phyloP scores from a whole-genome alignment of 345 rosid genomes.

The Iberis pinnata region DNA sequence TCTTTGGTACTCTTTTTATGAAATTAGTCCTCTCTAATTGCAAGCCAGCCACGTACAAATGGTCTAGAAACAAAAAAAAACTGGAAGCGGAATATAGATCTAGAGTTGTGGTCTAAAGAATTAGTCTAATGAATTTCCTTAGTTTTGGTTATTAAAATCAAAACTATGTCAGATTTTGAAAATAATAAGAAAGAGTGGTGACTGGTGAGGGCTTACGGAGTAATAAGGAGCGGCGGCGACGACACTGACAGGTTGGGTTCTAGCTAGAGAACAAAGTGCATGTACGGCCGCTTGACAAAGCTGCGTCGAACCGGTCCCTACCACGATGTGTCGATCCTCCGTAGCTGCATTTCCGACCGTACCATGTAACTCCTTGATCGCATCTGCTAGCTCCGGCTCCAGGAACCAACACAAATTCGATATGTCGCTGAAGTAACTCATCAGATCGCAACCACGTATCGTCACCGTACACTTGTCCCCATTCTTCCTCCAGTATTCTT shows the following conservation, averaged over 20 bases:
- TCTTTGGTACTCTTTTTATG: too few relatives aligned
- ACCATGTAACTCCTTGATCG: constrained; percentile 57
- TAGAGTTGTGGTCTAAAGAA: too few relatives aligned
- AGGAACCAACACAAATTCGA: constrained; percentile 68
- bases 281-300: constrained; percentile 65
- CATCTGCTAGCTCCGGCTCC: constrained; percentile 48
- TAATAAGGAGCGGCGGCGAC: constrained; percentile 88
- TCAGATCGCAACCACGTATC: constrained; percentile 56
- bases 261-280: constrained; percentile 49
- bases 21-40: too few relatives aligned
- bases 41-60: too few relatives aligned
- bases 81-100: too few relatives aligned
- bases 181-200: constrained; percentile 21
- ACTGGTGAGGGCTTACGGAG: constrained; percentile 59
- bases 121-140: too few relatives aligned
- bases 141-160: too few relatives aligned
- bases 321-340: constrained; percentile 48
- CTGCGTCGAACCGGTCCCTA: constrained; percentile 88
- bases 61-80: too few relatives aligned
- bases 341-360: constrained; percentile 56
- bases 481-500: constrained; percentile 55
- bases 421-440: constrained; percentile 77
- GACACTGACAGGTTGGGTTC: constrained; percentile 51
- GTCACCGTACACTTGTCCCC: constrained; percentile 59
- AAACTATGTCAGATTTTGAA: too few relatives aligned